Evolutionary conservation across 345 rosid species (phyloP).

Genomic region (Raphanus sativus): DNA sequence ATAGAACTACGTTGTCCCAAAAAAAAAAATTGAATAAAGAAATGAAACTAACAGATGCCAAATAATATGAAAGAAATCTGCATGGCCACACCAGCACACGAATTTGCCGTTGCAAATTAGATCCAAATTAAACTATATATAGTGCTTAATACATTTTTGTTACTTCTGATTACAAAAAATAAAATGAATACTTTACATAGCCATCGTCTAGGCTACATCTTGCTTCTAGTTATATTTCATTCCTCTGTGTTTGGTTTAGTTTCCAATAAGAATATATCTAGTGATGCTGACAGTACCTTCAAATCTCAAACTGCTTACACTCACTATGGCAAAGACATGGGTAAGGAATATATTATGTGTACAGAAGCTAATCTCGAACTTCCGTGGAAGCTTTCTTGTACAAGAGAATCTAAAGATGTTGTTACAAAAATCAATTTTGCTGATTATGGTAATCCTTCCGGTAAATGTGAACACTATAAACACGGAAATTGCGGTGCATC

Average conservation of each 20-base stretch:
- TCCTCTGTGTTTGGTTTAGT: neutral
- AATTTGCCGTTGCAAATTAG: neutral
- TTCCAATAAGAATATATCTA: neutral
- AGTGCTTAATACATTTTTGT: neutral
- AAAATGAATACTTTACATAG: conserved; percentile 10
- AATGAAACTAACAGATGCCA: no score
- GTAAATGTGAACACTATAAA: conserved; percentile 14
- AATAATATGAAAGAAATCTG: neutral
- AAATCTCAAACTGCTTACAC: neutral
- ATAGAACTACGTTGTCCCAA: neutral
- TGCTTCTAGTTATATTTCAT: conserved; percentile 9
- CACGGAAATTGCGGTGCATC: conserved; percentile 14
- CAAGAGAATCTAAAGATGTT: neutral
- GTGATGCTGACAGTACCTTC: no score
- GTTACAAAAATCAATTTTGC: conserved; percentile 15
- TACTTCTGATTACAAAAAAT: neutral
- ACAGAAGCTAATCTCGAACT: neutral
- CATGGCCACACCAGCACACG: neutral
- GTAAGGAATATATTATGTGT: neutral
- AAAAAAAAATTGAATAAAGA: no score
- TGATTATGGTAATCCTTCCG: conserved; percentile 25
- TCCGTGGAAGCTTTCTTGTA: neutral
- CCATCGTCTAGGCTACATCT: neutral
- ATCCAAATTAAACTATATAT: neutral
- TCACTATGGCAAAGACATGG: neutral